Conservation (phyloP, 805 yeast genomes). For the Candida broadrunensis region DNA sequence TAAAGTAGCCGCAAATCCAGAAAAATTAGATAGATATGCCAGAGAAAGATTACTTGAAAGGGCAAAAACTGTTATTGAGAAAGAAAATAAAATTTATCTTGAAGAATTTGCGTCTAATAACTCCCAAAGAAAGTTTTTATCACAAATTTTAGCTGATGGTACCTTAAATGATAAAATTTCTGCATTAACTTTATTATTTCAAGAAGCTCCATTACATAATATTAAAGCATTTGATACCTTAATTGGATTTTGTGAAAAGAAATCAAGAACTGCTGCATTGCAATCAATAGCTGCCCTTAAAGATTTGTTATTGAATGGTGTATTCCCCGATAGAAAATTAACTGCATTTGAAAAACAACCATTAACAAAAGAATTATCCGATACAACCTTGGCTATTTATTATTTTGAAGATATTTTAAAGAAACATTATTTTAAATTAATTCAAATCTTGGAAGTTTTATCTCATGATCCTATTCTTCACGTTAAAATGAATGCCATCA, state of each 20-base stretch:
- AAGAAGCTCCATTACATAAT: conserved; percentile 93
- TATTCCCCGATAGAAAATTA: conserved; percentile 83
- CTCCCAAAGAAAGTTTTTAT: conserved; percentile 82
- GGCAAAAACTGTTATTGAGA: conserved; percentile 63
- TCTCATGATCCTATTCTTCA: conserved; percentile 90
- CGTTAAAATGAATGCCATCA: conserved; percentile 74
- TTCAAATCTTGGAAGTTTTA: conserved; percentile 72
- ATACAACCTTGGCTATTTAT: conserved; percentile 62
- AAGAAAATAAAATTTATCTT: conserved; percentile 68
- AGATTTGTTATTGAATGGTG: conserved; percentile 81
- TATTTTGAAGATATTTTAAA: conserved; percentile 91
- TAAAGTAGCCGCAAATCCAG: conserved; percentile 20
- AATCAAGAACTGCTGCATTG: conserved; percentile 88
- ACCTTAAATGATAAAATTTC: conserved; percentile 93
- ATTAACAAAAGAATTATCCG: conserved; percentile 39
- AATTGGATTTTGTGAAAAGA: conserved; percentile 77
- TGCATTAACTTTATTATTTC: conserved; percentile 86
- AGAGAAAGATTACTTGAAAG: conserved; percentile 59
- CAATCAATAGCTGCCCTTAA: conserved; percentile 87
- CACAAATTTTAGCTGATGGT: conserved; percentile 88
- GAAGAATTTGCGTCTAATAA: conserved; percentile 72
- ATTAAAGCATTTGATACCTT: conserved; percentile 78
- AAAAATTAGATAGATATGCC: conserved; percentile 49
- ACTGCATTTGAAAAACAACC: conserved; percentile 74
- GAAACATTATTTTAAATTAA: conserved; percentile 66